A percentile compares a stretch with the other conserved stretches of the same genome.
Evolutionary conservation across 1,284 basidiomycete species (phyloP).

Genomic region (Cryptococcus hybrid): DNA sequence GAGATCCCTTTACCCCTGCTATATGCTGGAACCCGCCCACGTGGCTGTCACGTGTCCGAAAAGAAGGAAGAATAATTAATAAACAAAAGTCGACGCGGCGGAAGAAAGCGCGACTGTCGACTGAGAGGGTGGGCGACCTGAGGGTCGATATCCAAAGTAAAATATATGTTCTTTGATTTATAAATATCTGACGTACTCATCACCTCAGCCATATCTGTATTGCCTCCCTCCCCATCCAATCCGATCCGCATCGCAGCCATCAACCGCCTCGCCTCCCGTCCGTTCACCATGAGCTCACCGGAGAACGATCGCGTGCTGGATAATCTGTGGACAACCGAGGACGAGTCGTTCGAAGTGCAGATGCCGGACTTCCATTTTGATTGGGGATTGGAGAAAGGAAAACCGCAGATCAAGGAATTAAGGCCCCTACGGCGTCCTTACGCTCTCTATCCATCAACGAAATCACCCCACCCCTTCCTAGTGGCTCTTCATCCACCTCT

Average conservation of each 20-base stretch:
- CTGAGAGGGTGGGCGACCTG: too few relatives aligned
- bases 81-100: too few relatives aligned
- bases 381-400: slow-evolving; percentile 23
- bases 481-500: slow-evolving; percentile 4
- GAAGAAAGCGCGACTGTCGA: too few relatives aligned
- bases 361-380: slow-evolving; percentile 43
- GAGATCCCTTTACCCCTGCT: too few relatives aligned
- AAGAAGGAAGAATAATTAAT: too few relatives aligned
- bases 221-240: background rate
- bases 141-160: too few relatives aligned
- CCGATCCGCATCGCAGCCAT: background rate
- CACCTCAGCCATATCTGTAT: background rate
- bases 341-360: slow-evolving; percentile 33
- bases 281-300: too few relatives aligned
- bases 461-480: background rate
- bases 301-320: background rate
- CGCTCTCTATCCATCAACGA: background rate
- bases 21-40: too few relatives aligned
- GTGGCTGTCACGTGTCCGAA: too few relatives aligned
- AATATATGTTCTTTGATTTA: too few relatives aligned
- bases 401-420: slow-evolving; percentile 1
- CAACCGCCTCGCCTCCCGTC: background rate
- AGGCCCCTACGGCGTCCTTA: too few relatives aligned
- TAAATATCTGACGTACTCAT: too few relatives aligned
- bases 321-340: slow-evolving; percentile 19